Evolutionary conservation across 2,329 filamentous ascomycete genomes (phyloP), one percentile per base, ranked within the genome.

Genomic region (Fusarium bulbicola): DNA sequence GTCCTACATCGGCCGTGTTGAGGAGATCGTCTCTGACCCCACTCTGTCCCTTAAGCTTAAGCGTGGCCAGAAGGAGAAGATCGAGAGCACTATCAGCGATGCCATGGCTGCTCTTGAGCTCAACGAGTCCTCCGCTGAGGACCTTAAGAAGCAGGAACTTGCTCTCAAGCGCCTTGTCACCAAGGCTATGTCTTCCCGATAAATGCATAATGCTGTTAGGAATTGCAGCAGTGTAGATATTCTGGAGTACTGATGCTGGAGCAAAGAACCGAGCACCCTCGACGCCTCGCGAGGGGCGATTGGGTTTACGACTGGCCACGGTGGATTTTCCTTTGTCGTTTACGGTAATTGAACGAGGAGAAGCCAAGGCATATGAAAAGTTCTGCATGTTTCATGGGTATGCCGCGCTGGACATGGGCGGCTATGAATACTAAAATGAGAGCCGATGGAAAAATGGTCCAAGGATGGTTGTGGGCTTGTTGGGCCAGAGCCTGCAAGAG

Each of bases 141-240:
- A 99, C 83, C 89, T 99, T 79, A 98, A 97, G 94, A 98, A 98
- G 94, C 97, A 98, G 92, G 96, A 99, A 90, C 89, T 99, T 77
- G 95, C 95, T 71, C 91, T 99, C 76, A 99, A 98, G 94, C 91
- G 96, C 82, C 91, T 97, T 79, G 95, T 99, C 80, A 99, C 96
- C 86, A 99, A 98, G 93, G 95, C 93, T 80, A 97, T 97, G 94
- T 92, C 94, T 76, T 95, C 94, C 82, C 92, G 94, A 86, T 97
- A 95, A 91, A 82, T 78, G 72, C 59, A 73, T 67, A 59, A 66
- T 10, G 43, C 62, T 71, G 59, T 63, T 60, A 26, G 56, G 59
- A 49, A 73, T 66, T 43, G 69, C 56, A 66, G 59, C 60, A 24
- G 50, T 75, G 67, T 74, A 72, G 63, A 71, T 72, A 69, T 69